Evolutionary conservation across 2,329 filamentous ascomycete species (phyloP).

Genomic region (Coniochaeta prunicola): DNA sequence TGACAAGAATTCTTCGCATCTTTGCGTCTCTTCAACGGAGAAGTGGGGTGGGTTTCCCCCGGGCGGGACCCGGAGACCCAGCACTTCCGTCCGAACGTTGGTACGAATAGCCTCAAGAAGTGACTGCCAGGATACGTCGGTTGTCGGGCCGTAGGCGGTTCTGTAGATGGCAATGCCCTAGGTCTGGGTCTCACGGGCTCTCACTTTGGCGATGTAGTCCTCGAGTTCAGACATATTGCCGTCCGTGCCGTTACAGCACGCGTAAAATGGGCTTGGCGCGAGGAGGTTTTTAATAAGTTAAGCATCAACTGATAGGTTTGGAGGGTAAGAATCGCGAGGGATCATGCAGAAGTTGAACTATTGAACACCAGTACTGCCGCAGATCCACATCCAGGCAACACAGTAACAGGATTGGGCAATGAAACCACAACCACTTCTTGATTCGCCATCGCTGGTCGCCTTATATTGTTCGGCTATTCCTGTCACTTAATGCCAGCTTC

Average conservation of each 20-base stretch:
- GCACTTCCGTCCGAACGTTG: conserved; percentile 4
- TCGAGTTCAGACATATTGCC: conserved; percentile 4
- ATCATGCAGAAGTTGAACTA: background rate
- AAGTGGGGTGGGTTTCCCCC: conserved; percentile 3
- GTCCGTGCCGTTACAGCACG: conserved; percentile 1
- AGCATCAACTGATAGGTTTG: background rate
- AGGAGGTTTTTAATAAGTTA: background rate
- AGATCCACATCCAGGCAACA: background rate
- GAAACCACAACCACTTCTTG: too few relatives aligned
- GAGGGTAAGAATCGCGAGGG: background rate
- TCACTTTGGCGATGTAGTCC: conserved; percentile 1
- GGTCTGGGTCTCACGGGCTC: conserved; percentile 1
- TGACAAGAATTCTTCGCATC: conserved; percentile 4
- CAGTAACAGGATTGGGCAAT: too few relatives aligned
- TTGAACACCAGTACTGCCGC: background rate
- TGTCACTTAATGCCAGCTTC: too few relatives aligned
- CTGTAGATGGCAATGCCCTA: conserved; percentile 4
- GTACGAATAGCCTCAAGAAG: conserved; percentile 4
- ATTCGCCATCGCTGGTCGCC: too few relatives aligned
- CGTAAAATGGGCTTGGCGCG: conserved; percentile 2
- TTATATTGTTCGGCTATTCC: too few relatives aligned
- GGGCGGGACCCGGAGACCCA: conserved; percentile 1
- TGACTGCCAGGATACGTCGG: conserved; percentile 4
- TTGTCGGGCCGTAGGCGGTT: conserved; percentile 3
- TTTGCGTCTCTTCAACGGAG: conserved; percentile 2